Evolutionary conservation across 2,329 filamentous ascomycete species (phyloP), one percentile per base, ranked within the genome.

Genomic region (Cladosporium sp.): DNA sequence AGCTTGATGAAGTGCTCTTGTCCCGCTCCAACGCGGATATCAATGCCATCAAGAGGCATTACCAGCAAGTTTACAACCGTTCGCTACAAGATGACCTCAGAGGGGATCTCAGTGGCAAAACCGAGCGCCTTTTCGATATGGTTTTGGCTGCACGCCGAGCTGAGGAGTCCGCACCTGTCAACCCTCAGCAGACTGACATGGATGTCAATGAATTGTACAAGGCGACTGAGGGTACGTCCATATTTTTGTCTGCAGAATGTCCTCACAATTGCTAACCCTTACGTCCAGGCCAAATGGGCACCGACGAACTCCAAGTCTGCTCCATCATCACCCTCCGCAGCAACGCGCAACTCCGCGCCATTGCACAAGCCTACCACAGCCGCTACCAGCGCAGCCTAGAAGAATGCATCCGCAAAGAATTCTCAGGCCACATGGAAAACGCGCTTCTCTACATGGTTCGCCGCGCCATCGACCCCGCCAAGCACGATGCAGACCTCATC

Each of bases 351-450:
- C 78, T 98, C 49, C 82, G 88, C 29, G 90, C 90, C 32, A 89
- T 97, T 53, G 78, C 79, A 11, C 79, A 86, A 46, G 77, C 82
- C 0, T 97, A 95, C 70, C 76, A 83, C 60, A 75, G 82, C 47
- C 84, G 83, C 54, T 94, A 90, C 66, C 79, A 83, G 16, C 78
- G 78, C 33, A 73, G 80, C 11, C 75, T 97, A 2, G 83, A 88
- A 56, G 78, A 81, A 29, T 83, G 89, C 43, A 82, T 97, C 59
- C 81, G 82, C 55, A 86, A 80, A 72, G 83, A 93, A 62, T 96
- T 96, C 69, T 87, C 84, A 0, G 92, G 92, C 0, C 92, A 97
- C 65, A 96, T 97, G 90, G 77, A 91, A 66, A 80, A 88, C 13
- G 89, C 89, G 0, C 78, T 97, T 1, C 71, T 93, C 20, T 83